Percentiles rank a stretch among this genome's conserved stretches.
Evolutionary conservation across 108 stramenopile genomes (phyloP).

Genomic region (Epithemia pelagica): DNA sequence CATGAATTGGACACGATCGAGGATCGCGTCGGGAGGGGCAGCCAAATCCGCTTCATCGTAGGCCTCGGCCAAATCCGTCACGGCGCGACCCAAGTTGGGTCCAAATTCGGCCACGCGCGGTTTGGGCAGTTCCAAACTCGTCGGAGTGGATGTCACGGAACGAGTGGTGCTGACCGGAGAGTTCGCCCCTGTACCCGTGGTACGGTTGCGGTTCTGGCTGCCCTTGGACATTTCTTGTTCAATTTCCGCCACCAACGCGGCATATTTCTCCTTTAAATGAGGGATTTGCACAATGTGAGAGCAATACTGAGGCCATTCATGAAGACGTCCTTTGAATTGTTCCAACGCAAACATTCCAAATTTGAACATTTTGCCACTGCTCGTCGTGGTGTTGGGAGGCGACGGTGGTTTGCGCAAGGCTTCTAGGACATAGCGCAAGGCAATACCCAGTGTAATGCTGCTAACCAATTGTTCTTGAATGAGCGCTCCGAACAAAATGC

Average conservation of each 20-base stretch:
- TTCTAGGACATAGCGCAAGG: conserved; percentile 95
- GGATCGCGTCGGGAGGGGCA: conserved; percentile 75
- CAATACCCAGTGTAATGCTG: conserved; percentile 97
- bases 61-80: conserved; percentile 51
- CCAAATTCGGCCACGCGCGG: conserved; percentile 78
- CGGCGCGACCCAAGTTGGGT: conserved; percentile 72
- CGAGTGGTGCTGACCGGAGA: not conserved
- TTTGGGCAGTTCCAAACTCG: conserved; percentile 7
- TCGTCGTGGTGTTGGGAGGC: conserved; percentile 46
- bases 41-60: conserved; percentile 47
- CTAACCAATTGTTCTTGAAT: conserved; percentile 97
- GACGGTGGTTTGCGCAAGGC: conserved; percentile 91
- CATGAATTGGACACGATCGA: conserved; percentile 94
- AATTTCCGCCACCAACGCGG: conserved; percentile 83
- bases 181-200: conserved; percentile 7
- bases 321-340: conserved; percentile 91
- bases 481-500: conserved; percentile 92
- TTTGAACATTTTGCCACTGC: conserved; percentile 93
- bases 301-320: conserved; percentile 99
- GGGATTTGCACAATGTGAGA: conserved; percentile 97
- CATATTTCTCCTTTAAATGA: conserved; percentile 85
- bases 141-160: conserved; percentile 6
- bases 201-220: conserved; percentile 36
- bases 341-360: conserved; percentile 99
- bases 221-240: conserved; percentile 64